Base-by-base conservation (phyloP, 805 yeast species). In the Ogataea neopini region DNA sequence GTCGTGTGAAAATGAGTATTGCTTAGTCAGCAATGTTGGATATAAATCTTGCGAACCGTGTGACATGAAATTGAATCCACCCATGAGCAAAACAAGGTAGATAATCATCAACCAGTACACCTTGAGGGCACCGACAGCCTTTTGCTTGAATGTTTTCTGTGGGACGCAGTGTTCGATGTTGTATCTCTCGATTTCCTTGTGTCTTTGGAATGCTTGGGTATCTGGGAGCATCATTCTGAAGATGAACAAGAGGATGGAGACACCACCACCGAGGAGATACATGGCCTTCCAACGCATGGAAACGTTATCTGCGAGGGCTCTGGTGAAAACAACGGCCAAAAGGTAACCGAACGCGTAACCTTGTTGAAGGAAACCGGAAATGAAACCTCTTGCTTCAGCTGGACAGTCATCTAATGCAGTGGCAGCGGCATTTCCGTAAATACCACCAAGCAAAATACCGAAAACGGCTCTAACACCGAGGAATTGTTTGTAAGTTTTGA, bases 301-400 rank as follows among this genome's bases (percentile, higher is more conserved):
- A 3, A 82, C 69, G 49, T 73, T 76, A 58, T 75, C 78, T 7
- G 77, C 79, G 50, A 84, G 76, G 28, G 84, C 85, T 62, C 88
- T 72, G 51, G 78, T 77, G 68, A 83, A 84, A 19, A 83, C 71
- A 42, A 82, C 86, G 5, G 82, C 88, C 49, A 83, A 60, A 20
- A 84, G 66, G 56, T 82, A 83, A 19, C 90, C 90, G 40, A 84
- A 74, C 0, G 86, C 84, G 56, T 84, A 88, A 51, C 96, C 96
- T 63, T 87, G 86, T 66, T 88, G 96, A 61, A 88, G 79, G 35
- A 86, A 64, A 40, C 88, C 88, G 29, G 83, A 76, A 40, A 83
- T 65, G 48, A 82, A 71, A 39, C 87, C 84, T 65, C 79, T 70
- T 28, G 84, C 78, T 29, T 64, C 71, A 22, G 62, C 57, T 10